Conservation (phyloP, 2,329 filamentous ascomycete genomes). For the Didymella glomerata region DNA sequence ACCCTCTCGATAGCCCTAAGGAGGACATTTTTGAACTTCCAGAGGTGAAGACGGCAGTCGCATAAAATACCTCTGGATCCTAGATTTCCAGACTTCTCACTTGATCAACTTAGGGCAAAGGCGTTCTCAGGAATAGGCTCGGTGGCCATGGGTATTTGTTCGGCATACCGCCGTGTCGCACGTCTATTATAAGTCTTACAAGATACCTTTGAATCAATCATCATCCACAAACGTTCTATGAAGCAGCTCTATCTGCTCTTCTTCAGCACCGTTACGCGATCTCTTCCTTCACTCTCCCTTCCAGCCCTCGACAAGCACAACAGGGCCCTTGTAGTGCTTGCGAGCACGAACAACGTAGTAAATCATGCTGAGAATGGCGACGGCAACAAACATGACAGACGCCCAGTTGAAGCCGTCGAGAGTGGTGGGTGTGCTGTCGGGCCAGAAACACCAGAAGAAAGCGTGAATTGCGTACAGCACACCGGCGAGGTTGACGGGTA, state of each 20-base stretch:
- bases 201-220: constrained; percentile 5
- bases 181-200: constrained; percentile 16
- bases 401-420: constrained; percentile 48
- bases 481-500: constrained; percentile 50
- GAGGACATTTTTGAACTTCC: background rate
- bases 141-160: constrained; percentile 13
- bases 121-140: constrained; percentile 4
- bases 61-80: background rate
- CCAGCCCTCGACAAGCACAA: constrained; percentile 39
- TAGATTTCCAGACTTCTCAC: background rate
- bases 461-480: constrained; percentile 49
- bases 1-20: background rate
- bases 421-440: constrained; percentile 39
- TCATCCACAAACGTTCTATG: constrained; percentile 1
- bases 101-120: background rate
- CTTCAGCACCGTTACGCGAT: background rate
- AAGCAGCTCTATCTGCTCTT: constrained; percentile 11
- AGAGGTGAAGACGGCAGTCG: background rate
- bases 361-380: constrained; percentile 35
- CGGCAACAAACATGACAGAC: constrained; percentile 47
- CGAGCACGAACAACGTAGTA: constrained; percentile 44
- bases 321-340: constrained; percentile 47
- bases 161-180: constrained; percentile 5
- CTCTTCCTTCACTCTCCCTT: constrained; percentile 32
- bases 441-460: constrained; percentile 56